Base-by-base conservation (phyloP, 495 filamentous ascomycete species). In the Antarctomyces pellizariae region DNA sequence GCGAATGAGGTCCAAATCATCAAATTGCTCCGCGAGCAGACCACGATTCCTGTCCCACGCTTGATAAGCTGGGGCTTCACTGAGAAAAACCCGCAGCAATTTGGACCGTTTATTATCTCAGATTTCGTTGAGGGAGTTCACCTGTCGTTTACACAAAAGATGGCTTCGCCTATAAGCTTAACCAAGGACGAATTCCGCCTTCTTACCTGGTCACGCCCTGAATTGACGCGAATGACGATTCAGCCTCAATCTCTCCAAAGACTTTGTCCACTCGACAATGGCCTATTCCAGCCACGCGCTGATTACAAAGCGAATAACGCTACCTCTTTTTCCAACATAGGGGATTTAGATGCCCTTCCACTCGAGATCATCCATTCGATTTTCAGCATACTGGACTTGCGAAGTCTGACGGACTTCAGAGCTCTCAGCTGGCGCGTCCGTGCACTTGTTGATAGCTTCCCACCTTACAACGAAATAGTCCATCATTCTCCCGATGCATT, bases 101-200 rank as follows among this genome's bases (percentile, higher is more conserved):
- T 56, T 7, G 47, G 54, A 13, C 53, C 48, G 12, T 56, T 56
- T 25, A 54, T 56, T 16, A 48, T 57, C 17, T 54, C 56, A 50
- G 51, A 55, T 26, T 56, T 46, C 16, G 42, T 57, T 32, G 28
- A 54, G 9, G 50, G 55, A 7, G 39, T 31, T 24, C 31, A 28
- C 30, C 28, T 50, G 33, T 39, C 38, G 20, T 51, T 28, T 41
- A 46, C 25, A 39, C 19, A 7, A 28, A 7, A 30, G 24, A 32
- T 32, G 30, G 24, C 30, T 27, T 21, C 30, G 13, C 30, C 23
- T 26, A 18, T 27, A 18, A 32, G 11, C 17, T 27, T 27, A 16
- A 32, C 30, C 16, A 12, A 26, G 24, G 24, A 26, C n/a, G 30
- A 32, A 15, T 32, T 32, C 24, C 30, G 15, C 11, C 24, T 27